Conservation (phyloP, 2,329 filamentous ascomycete genomes). For the Cladosporium sp. region DNA sequence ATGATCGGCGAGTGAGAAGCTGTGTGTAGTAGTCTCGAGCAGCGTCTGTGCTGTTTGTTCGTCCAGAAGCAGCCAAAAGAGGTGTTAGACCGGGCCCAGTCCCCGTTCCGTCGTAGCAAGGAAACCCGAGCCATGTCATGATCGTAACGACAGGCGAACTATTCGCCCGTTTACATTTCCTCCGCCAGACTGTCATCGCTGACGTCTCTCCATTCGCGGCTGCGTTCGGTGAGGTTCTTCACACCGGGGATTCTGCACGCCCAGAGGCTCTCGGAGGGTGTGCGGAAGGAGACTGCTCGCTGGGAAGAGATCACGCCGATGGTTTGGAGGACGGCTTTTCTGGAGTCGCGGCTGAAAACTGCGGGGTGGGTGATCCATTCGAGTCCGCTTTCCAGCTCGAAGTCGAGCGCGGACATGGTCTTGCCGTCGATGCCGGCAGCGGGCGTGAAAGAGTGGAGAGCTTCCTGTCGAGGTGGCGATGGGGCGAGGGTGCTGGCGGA, state of each 20-base stretch:
- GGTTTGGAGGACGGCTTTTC: conserved; percentile 91
- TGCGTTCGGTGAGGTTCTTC: conserved; percentile 73
- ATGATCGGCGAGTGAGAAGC: too few species aligned
- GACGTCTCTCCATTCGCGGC: conserved; percentile 86
- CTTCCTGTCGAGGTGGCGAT: conserved; percentile 34
- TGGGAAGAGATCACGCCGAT: conserved; percentile 96
- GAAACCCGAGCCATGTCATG: background rate
- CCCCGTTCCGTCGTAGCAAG: too few species aligned
- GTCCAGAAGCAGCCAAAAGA: too few species aligned
- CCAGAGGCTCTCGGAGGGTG: conserved; percentile 84
- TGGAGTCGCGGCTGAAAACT: conserved; percentile 86
- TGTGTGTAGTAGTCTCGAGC: too few species aligned
- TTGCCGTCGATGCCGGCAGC: conserved; percentile 73
- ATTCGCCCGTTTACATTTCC: conserved; percentile 14
- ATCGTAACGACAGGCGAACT: background rate
- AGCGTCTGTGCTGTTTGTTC: too few species aligned
- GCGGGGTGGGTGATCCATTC: conserved; percentile 98
- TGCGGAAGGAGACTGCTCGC: conserved; percentile 87
- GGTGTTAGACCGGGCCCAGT: too few species aligned
- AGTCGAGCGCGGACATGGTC: conserved; percentile 81
- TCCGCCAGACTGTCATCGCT: conserved; percentile 44
- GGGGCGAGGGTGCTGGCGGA: conserved; percentile 30
- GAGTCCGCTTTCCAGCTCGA: conserved; percentile 80
- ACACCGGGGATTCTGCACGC: conserved; percentile 76
- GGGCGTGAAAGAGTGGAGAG: conserved; percentile 49